Conservation (phyloP, 768 basidiomycete species). For the Phylloporus scabripes region DNA sequence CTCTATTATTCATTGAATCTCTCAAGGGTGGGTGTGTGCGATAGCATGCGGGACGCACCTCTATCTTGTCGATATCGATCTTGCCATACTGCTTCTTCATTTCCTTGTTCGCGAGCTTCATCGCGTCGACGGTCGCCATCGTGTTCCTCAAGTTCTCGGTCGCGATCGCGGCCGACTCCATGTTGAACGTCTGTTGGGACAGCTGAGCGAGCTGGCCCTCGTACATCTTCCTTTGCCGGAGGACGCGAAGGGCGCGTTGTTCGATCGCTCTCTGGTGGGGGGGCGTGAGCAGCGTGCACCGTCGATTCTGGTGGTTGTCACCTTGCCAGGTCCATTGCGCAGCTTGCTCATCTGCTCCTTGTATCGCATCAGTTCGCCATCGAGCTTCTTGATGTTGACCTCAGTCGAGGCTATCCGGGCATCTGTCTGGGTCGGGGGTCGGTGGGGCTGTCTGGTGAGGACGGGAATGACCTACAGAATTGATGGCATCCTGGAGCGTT, state of each 20-base stretch:
- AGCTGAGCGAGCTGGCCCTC: slow-evolving; percentile 88
- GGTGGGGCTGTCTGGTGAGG: neutral
- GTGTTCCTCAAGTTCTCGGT: slow-evolving; percentile 99
- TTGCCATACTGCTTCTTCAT: slow-evolving; percentile 96
- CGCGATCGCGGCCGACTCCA: slow-evolving; percentile 91
- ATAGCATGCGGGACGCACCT: slow-evolving; percentile 46
- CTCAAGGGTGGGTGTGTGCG: neutral
- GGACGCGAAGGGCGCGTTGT: slow-evolving; percentile 85
- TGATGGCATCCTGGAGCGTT: slow-evolving; percentile 87
- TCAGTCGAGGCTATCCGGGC: slow-evolving; percentile 81
- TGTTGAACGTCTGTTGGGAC: slow-evolving; percentile 94
- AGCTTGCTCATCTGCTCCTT: slow-evolving; percentile 96
- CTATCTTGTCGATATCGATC: slow-evolving; percentile 97
- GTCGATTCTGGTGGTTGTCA: slow-evolving; percentile 29
- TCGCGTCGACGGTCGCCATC: slow-evolving; percentile 97
- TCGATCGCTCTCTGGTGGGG: slow-evolving; percentile 73
- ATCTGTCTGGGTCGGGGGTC: slow-evolving; percentile 61
- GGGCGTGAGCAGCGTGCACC: neutral
- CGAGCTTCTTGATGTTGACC: slow-evolving; percentile 95
- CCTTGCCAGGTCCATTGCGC: slow-evolving; percentile 93
- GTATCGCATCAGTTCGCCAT: slow-evolving; percentile 86
- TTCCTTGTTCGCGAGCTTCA: slow-evolving; percentile 95
- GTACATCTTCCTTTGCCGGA: slow-evolving; percentile 96
- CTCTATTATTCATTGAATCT: slow-evolving; percentile 43
- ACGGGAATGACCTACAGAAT: slow-evolving; percentile 51